Conservation (phyloP, 2,329 filamentous ascomycete species). For the Lomentospora prolificans region DNA sequence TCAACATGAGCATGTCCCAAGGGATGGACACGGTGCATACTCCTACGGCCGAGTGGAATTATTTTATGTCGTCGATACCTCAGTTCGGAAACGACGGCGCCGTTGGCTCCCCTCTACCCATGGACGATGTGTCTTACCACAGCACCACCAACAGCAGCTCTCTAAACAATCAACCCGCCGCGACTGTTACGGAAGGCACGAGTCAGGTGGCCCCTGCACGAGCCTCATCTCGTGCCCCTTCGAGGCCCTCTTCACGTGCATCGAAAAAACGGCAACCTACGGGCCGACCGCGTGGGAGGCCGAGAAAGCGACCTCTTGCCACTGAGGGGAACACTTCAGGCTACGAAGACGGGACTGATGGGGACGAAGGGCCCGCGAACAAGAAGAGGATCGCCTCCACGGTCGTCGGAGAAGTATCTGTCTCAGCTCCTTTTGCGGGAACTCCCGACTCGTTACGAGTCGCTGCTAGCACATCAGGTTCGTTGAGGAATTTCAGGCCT, state of each 20-base stretch:
- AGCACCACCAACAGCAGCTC: background rate
- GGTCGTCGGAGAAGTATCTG: constrained; percentile 56
- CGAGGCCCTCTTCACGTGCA: constrained; percentile 50
- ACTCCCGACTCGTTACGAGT: constrained; percentile 75
- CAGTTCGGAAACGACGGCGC: constrained; percentile 26
- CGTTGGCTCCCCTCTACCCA: constrained; percentile 1
- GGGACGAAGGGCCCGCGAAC: constrained; percentile 38
- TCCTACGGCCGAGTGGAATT: constrained; percentile 63
- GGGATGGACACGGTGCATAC: constrained; percentile 28
- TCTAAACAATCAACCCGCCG: background rate
- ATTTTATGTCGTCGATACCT: constrained; percentile 64
- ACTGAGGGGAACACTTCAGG: constrained; percentile 58
- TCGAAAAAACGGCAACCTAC: constrained; percentile 41
- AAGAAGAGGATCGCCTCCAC: constrained; percentile 73
- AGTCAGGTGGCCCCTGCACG: background rate
- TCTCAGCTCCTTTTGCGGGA: constrained; percentile 60
- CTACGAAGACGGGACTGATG: constrained; percentile 57
- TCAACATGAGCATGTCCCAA: constrained; percentile 9
- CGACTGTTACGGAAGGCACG: background rate
- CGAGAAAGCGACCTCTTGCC: constrained; percentile 37
- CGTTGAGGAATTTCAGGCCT: constrained; percentile 74
- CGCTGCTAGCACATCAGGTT: constrained; percentile 83
- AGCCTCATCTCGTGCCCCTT: constrained; percentile 21
- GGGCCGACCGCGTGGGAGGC: constrained; percentile 45
- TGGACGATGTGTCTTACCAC: constrained; percentile 1